A percentile compares a stretch with the other conserved stretches of the same genome.
Evolutionary conservation across 1,139 yeast species (phyloP).

Genomic region (Waltiozyma sp.): DNA sequence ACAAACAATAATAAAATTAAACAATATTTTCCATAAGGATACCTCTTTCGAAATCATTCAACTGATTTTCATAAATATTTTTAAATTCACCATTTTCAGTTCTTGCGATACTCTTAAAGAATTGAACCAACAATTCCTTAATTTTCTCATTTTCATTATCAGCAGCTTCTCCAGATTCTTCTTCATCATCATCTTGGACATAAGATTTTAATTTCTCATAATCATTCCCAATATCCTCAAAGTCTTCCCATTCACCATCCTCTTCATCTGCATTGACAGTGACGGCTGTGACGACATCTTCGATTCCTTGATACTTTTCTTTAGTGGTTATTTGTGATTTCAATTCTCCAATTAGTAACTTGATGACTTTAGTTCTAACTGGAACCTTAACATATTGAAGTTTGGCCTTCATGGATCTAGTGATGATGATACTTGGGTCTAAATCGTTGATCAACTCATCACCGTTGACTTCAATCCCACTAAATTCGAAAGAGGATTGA

Average conservation of each 20-base stretch:
- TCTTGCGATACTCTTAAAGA: not conserved
- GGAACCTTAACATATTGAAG: constrained; percentile 53
- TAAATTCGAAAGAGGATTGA: constrained; percentile 34
- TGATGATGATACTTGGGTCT: constrained; percentile 50
- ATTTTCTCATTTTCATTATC: constrained; percentile 14
- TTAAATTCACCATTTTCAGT: not conserved
- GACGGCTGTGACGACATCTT: constrained; percentile 11
- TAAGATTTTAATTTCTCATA: constrained; percentile 17
- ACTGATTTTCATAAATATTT: not conserved
- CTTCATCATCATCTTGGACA: constrained; percentile 9
- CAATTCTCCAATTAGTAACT: constrained; percentile 59
- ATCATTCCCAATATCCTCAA: constrained; percentile 35
- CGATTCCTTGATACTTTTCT: constrained; percentile 17
- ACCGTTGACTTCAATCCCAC: constrained; percentile 56
- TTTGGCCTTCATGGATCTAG: constrained; percentile 74
- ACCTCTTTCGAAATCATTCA: not conserved
- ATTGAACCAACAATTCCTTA: constrained; percentile 33
- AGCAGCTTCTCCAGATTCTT: constrained; percentile 16
- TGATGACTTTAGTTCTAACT: constrained; percentile 62
- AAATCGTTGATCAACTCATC: constrained; percentile 44
- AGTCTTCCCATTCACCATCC: constrained; percentile 71
- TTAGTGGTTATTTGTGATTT: constrained; percentile 37
- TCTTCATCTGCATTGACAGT: constrained; percentile 7
- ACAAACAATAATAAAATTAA: not conserved
- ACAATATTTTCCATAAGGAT: not conserved